Evolutionary conservation across 2,329 filamentous ascomycete genomes (phyloP).

Genomic region (Xylaria digitata): DNA sequence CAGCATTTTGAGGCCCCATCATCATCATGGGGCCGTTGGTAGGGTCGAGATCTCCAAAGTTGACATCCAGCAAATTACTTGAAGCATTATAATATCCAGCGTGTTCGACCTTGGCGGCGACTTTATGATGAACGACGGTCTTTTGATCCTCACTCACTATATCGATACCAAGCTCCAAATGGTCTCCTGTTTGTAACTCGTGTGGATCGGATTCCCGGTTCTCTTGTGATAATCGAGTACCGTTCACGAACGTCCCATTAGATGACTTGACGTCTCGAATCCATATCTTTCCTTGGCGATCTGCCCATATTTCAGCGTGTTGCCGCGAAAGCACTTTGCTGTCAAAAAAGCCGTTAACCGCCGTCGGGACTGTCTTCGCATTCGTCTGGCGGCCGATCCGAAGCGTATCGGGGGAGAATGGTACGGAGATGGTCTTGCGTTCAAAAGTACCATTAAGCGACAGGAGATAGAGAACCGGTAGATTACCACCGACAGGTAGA

Average conservation of each 20-base stretch:
- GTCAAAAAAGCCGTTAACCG: slow-evolving; percentile 94
- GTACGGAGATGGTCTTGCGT: slow-evolving; percentile 93
- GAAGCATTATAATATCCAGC: slow-evolving; percentile 83
- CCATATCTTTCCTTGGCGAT: slow-evolving; percentile 85
- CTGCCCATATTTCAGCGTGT: slow-evolving; percentile 95
- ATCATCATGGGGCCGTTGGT: slow-evolving; percentile 80
- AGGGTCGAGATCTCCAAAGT: slow-evolving; percentile 90
- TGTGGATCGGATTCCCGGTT: slow-evolving; percentile 97
- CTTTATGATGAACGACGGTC: slow-evolving; percentile 98
- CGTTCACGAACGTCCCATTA: slow-evolving; percentile 98
- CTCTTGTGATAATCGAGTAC: slow-evolving; percentile 86
- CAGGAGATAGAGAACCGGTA: slow-evolving; percentile 84
- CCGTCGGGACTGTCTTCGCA: slow-evolving; percentile 91
- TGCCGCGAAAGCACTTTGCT: slow-evolving; percentile 97
- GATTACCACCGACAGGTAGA: slow-evolving; percentile 71
- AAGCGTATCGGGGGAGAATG: slow-evolving; percentile 91
- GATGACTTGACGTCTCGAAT: slow-evolving; percentile 98
- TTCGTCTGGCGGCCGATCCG: slow-evolving; percentile 97
- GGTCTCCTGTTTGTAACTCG: slow-evolving; percentile 90
- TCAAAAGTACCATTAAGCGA: slow-evolving; percentile 98
- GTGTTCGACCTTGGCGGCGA: slow-evolving; percentile 95
- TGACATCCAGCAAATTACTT: slow-evolving; percentile 85
- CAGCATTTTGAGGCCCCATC: slow-evolving; percentile 73
- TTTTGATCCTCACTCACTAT: slow-evolving; percentile 99
- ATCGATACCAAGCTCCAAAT: slow-evolving; percentile 94